phyloP scores from a whole-genome alignment of 106 monocot species.

The Cymbidium sinense region DNA sequence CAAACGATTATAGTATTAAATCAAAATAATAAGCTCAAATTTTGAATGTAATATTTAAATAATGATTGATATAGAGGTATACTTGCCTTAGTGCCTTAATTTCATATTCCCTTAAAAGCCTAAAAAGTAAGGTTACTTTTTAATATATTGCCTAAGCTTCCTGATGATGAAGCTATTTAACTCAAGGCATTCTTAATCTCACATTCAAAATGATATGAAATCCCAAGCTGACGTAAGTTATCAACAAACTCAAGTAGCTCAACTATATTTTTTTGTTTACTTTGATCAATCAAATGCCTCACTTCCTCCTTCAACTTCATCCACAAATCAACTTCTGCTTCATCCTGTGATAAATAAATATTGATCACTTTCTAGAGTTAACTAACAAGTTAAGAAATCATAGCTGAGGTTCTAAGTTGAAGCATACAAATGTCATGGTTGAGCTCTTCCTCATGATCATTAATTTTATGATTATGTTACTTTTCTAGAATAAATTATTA shows the following conservation, averaged over 20 bases:
- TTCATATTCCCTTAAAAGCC: conserved; percentile 16
- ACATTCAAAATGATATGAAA: conserved; percentile 20
- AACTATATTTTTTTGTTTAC: background rate
- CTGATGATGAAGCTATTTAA: background rate
- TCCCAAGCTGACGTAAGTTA: conserved; percentile 14
- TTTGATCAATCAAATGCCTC: background rate
- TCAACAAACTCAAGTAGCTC: conserved; percentile 20
- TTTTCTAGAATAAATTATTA: too few species aligned
- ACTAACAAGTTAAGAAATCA: too few species aligned
- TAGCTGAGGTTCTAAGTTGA: too few species aligned
- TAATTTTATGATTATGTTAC: too few species aligned
- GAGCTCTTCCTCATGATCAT: too few species aligned
- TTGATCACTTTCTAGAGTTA: too few species aligned
- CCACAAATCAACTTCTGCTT: background rate
- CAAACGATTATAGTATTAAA: too few species aligned
- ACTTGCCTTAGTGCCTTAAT: background rate
- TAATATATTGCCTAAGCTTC: background rate
- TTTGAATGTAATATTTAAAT: too few species aligned
- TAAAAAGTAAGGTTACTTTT: conserved; percentile 15
- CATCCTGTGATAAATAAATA: background rate
- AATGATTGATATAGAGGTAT: too few species aligned
- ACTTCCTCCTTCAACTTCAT: conserved; percentile 14
- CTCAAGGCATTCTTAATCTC: conserved; percentile 19
- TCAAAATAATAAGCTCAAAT: too few species aligned
- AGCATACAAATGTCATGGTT: too few species aligned